A percentile compares a stretch with the other conserved stretches of the same genome.
Evolutionary conservation across 2,329 filamentous ascomycete species (phyloP).

Genomic region (Raffaelea ambrosiae): DNA sequence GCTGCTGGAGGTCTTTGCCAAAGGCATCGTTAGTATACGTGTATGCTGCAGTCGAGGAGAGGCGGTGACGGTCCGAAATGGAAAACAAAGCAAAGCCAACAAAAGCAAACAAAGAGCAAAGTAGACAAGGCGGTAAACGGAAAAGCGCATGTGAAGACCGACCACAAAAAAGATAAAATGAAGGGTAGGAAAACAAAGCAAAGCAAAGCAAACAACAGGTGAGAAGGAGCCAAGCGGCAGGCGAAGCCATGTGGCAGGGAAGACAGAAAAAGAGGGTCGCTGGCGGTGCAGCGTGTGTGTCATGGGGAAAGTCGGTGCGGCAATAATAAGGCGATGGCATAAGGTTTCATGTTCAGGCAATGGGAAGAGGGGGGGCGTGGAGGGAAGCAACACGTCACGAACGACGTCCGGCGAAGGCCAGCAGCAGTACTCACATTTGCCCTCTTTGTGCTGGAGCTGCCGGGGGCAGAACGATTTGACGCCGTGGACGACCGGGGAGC

Average conservation of each 20-base stretch:
- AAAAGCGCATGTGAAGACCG: too few species aligned
- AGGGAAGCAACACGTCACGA: background rate
- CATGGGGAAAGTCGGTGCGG: background rate
- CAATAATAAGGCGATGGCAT: constrained; percentile 6
- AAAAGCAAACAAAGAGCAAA: too few species aligned
- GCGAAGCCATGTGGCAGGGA: background rate
- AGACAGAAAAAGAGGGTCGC: constrained; percentile 1
- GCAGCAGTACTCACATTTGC: constrained; percentile 46
- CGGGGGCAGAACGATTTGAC: constrained; percentile 47
- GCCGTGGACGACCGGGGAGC: constrained; percentile 57
- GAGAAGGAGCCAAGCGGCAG: too few species aligned
- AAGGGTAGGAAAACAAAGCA: background rate
- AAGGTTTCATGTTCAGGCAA: constrained; percentile 10
- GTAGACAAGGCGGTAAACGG: background rate
- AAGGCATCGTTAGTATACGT: constrained; percentile 8
- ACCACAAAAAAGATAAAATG: background rate
- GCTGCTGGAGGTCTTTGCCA: constrained; percentile 36
- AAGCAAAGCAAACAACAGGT: background rate
- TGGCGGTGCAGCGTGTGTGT: constrained; percentile 1
- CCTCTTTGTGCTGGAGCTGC: constrained; percentile 30
- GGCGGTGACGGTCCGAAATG: background rate
- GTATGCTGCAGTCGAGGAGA: too few species aligned
- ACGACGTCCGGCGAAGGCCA: background rate
- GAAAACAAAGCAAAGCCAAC: too few species aligned
- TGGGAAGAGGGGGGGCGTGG: background rate